Evolutionary conservation across 495 filamentous ascomycete species (phyloP).

Genomic region (Neurospora sp.): DNA sequence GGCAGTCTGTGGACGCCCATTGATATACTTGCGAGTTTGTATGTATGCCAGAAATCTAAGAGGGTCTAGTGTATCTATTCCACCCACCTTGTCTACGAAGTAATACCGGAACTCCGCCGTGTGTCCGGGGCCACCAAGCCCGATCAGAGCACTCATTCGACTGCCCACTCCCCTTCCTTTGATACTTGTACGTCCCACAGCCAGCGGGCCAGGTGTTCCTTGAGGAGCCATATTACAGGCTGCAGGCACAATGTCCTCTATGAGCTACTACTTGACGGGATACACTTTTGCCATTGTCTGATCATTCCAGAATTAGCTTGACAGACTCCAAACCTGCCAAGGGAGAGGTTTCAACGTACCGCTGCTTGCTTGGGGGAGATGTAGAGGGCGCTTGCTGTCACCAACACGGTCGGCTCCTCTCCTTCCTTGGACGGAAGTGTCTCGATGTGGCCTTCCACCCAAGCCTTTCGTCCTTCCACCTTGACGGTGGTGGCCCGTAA

Average conservation of each 20-base stretch:
- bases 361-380: conserved; percentile 78
- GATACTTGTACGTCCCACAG: neutral
- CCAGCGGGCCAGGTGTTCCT: neutral
- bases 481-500: conserved; percentile 72
- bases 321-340: neutral
- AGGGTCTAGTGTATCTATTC: neutral
- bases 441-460: conserved; percentile 89
- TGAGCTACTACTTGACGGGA: conserved; percentile 21
- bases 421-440: conserved; percentile 48
- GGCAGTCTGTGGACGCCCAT: neutral
- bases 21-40: neutral
- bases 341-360: conserved; percentile 35
- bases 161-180: neutral
- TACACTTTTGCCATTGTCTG: conserved; percentile 37
- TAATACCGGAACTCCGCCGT: neutral
- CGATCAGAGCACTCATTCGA: neutral
- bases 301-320: neutral
- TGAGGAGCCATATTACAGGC: neutral
- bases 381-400: conserved; percentile 60
- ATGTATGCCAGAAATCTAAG: neutral
- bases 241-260: neutral
- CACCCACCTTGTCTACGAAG: neutral
- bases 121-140: neutral
- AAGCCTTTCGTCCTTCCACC: conserved; percentile 91
- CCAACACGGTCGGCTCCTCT: conserved; percentile 22